These are phyloP conservation scores for Stenogyne calaminthoides DNA, from an alignment of 305 asterid genomes.

Conservation along the genomic window DNA sequence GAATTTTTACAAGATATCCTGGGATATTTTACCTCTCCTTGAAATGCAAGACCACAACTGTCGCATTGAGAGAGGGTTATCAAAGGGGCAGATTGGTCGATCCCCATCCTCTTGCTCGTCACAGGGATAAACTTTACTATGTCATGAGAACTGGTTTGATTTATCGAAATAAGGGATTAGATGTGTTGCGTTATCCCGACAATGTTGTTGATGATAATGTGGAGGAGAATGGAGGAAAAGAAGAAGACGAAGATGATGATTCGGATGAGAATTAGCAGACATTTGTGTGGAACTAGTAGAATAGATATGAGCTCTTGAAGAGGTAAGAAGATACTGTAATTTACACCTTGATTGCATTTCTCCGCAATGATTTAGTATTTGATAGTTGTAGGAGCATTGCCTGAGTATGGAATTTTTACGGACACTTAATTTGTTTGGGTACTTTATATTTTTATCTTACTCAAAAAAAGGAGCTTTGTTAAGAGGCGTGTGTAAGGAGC, in stretches of 20 bases:
- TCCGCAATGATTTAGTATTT: no score
- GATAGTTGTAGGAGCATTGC: no score
- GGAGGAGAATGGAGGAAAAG: constrained; percentile 27
- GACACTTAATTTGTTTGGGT: no score
- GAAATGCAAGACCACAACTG: constrained; percentile 92
- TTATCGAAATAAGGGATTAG: constrained; percentile 63
- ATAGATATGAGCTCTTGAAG: no score
- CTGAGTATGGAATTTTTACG: no score
- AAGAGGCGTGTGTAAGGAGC: no score
- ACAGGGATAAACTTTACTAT: constrained; percentile 67
- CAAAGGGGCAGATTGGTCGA: constrained; percentile 68
- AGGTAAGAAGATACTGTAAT: no score
- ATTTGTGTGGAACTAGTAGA: neutral
- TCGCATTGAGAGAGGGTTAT: constrained; percentile 86
- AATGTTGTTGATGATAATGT: constrained; percentile 44
- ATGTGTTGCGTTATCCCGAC: constrained; percentile 58
- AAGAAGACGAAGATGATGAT: constrained; percentile 46
- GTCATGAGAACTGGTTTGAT: constrained; percentile 86
- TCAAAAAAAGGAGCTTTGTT: no score
- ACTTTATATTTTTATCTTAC: no score
- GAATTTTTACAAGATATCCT: constrained; percentile 89
- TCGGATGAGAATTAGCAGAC: constrained; percentile 46
- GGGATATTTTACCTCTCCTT: constrained; percentile 85
- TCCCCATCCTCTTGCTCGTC: constrained; percentile 59
- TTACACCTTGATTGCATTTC: no score